Evolutionary conservation across 23 red algal species (phyloP), one percentile per base, ranked within the genome.

Genomic region (Gracilaria caudata): DNA sequence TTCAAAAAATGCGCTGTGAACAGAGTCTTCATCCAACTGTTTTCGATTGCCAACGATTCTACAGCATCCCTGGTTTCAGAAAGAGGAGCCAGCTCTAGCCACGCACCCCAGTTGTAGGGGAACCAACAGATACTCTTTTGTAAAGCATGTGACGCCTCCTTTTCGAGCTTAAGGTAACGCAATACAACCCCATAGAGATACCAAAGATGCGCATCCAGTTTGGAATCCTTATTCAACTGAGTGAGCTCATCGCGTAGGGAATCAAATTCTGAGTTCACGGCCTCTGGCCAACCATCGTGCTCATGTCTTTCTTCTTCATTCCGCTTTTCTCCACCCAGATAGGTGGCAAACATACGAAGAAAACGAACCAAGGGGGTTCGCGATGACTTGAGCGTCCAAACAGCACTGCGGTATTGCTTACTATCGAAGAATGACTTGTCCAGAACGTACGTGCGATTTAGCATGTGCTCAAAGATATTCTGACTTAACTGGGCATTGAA

Each of bases 381-480:
- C 38, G 37, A 21, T 26, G 56, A 41, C 23, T 80, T 58, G 41
- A 98, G 83, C 7, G 73, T 46, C 7, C 44, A 61, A 11, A 86
- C 95, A 70, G 60, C 79, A 36, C 95, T 79, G 37, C 87, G 91
- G 63, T 98, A 98, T 58, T 98, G 90, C 51, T 86, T 84, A 43
- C 70, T 81, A 73, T 93, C 90, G 65, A 98, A 98, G 51, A 79
- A 90, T 43, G 73, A 55, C 23, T 79, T 77, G 11, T 79, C 94
- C 13, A 95, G 86, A 25, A 92, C 55, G 57, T 83, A 87, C n/a
- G 68, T 80, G 23, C 37, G 51, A 21, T 80, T 63, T 60, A 61
- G 77, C 56, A 80, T 41, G 14, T 80, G 56, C 29, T 60, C 35
- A 36, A 60, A 43, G 51, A 80, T 23, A n/a, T 58, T 37, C 21